Percentiles rank a stretch among this genome's conserved stretches.
Evolutionary conservation across 495 filamentous ascomycete genomes (phyloP).

Genomic region (Terfezia boudieri): DNA sequence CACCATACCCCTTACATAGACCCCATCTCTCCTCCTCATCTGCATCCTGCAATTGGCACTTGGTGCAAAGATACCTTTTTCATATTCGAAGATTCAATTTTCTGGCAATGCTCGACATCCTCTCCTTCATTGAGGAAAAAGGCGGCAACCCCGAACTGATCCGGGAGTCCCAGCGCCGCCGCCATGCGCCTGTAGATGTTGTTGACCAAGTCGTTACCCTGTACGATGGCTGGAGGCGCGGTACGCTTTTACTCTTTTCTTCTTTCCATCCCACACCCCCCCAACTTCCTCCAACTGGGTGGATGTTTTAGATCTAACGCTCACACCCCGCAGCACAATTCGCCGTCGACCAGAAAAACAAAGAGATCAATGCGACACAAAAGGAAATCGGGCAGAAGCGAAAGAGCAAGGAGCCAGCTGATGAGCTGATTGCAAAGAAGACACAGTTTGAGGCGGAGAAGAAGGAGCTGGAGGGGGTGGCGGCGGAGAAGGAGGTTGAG

Average conservation of each 20-base stretch:
- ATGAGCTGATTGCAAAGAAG: slow-evolving; percentile 52
- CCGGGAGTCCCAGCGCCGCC: slow-evolving; percentile 64
- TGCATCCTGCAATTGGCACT: no score
- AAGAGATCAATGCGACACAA: slow-evolving; percentile 65
- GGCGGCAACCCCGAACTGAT: slow-evolving; percentile 78
- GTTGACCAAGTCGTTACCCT: slow-evolving; percentile 80
- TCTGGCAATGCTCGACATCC: slow-evolving; percentile 45
- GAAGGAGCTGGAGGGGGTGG: slow-evolving; percentile 49
- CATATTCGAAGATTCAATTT: neutral
- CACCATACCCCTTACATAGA: no score
- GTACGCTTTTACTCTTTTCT: slow-evolving; percentile 19
- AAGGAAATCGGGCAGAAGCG: slow-evolving; percentile 84
- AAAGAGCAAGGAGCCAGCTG: slow-evolving; percentile 79
- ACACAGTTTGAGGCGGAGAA: slow-evolving; percentile 53
- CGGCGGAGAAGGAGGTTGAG: slow-evolving; percentile 46
- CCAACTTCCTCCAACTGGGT: no score
- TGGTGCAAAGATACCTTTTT: no score
- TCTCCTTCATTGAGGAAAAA: slow-evolving; percentile 62
- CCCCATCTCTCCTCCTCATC: no score
- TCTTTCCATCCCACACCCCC: no score
- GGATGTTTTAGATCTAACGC: slow-evolving; percentile 2
- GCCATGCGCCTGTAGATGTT: slow-evolving; percentile 52
- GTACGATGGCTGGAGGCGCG: slow-evolving; percentile 67
- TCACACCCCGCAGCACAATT: slow-evolving; percentile 39
- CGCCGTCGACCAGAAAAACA: slow-evolving; percentile 50